phyloP scores from a whole-genome alignment of 768 basidiomycete species.

The Cystobasidium tubakii region DNA sequence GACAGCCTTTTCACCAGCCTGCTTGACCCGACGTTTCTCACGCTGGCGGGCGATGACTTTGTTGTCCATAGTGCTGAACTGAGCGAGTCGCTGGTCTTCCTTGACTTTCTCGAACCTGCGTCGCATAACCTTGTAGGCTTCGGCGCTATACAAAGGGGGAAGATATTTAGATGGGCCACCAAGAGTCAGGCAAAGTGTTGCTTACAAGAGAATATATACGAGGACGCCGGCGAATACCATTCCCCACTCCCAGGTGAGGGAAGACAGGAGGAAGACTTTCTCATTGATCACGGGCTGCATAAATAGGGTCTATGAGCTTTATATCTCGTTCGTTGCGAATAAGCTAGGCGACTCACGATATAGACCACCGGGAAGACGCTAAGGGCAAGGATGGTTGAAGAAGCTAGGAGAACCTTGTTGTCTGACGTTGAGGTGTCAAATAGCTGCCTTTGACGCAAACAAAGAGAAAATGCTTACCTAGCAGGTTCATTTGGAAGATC shows the following conservation, averaged over 20 bases:
- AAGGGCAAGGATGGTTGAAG: constrained; percentile 45
- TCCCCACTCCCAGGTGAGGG: constrained; percentile 48
- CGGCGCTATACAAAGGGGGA: neutral
- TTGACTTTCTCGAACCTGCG: constrained; percentile 10
- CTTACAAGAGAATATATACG: constrained; percentile 37
- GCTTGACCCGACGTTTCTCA: constrained; percentile 12
- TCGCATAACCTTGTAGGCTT: constrained; percentile 11
- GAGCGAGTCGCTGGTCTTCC: constrained; percentile 5
- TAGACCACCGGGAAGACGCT: constrained; percentile 50
- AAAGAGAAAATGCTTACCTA: neutral
- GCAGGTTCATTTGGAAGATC: constrained; percentile 49
- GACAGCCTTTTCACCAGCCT: constrained; percentile 18
- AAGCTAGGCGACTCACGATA: constrained; percentile 43
- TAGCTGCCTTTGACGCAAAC: neutral
- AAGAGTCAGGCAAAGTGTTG: neutral
- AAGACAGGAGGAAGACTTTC: constrained; percentile 48
- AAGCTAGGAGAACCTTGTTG: constrained; percentile 50
- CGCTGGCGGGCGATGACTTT: neutral
- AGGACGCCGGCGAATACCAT: constrained; percentile 42
- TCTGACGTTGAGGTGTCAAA: neutral
- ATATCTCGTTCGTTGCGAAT: constrained; percentile 2
- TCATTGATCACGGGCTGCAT: constrained; percentile 46
- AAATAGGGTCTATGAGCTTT: neutral
- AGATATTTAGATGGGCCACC: neutral
- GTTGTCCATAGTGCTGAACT: constrained; percentile 3